Base-by-base conservation (phyloP, 768 basidiomycete species). In the Lenzites betulinus region DNA sequence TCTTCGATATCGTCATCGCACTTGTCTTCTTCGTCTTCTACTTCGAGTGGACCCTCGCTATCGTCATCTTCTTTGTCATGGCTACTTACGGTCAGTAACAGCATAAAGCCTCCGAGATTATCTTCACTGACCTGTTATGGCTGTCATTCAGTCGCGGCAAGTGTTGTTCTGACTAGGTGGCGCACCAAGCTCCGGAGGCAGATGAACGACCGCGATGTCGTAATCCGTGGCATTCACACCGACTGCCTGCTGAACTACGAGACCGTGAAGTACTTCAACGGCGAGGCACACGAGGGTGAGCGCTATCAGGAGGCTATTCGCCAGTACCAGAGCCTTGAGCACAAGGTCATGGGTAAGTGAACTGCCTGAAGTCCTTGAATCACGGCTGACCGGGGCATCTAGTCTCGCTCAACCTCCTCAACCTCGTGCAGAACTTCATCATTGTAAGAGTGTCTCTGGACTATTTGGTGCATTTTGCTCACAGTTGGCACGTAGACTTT, bases 181-280 rank as follows among this genome's bases (percentile, higher is more conserved):
- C 81, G 92, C 16, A 91, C 90, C 6, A 83, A 82, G 64, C 71
- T 92, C n/a, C 81, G 91, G 53, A 80, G 90, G 26, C 75, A 83
- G 68, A 92, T 92, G 88, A 90, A 90, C 67, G 90, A 94, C 42
- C 83, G 84, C 57, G 91, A 94, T 75, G 72, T 88, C n/a, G 73
- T 88, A 25, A 92, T 88, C 23, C 84, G 93, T 39, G 90, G 89
- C 9, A 94, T 94, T 53, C 88, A 92, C 64, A 88, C 90, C 5
- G 92, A 94, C 67, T 86, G 85, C 66, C 74, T 93, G 28, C 80
- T 92, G 52, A 90, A 90, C 69, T 91, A 90, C 61, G 89, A 90
- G 72, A 93, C 92, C 5, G 88, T 93, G 66, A 95, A 92, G 72
- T 92, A 92, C 71, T 95, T 94, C 70, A 86, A 85, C n/a, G 89